Base-by-base conservation (phyloP, 495 filamentous ascomycete species). In the Aspergillus bertholletiae region DNA sequence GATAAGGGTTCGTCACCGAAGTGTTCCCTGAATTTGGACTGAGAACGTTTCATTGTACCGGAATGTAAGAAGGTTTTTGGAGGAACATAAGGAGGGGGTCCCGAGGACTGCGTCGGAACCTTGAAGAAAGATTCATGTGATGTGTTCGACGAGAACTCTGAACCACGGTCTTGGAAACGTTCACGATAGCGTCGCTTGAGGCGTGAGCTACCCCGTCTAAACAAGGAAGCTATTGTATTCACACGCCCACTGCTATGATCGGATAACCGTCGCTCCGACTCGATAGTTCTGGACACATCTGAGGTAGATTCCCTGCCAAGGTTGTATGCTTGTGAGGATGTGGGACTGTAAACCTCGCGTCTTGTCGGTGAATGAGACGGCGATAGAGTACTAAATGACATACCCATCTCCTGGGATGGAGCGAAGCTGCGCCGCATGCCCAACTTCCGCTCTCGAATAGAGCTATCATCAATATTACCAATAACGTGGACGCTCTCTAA, bases 21-120 rank as follows among this genome's bases (percentile, higher is more conserved):
- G 66, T 96, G 91, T 68, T 97, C 92, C n/a, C 85, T 83, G 75
- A 97, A 97, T 44, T 90, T 92, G 39, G 90, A 96, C 71, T 88
- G 88, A 3, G 90, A 89, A 26, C 90, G 85, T 55, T 84, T 83
- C 7, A 91, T 83, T 1, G 77, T 78, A 12, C 78, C 80, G 8
- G 81, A 79, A 32, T 73, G 74, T 40, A 69, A 69, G 54, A 72
- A 73, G 34, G 62, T 67, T 54, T 76, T 71, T 0, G 80, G 74
- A 15, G 77, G 72, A 47, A 74, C 70, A 15, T 66, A 65, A 9
- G 66, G 51, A 5, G 64, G 60, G 34, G 71, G 69, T 2, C 62
- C 67, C 7, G 71, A 68, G n/a, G 68, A 65, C 21, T 70, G 71
- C 4, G 73, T 71, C 24, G 70, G 66, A 21, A 74, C 62, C 28